Conservation (phyloP, 176 grass and related monocot genomes). For the Sorghum bicolor region Sorghum_bicolor_NCBIv3 NC_012878.2:36080001-36080500, state of each 20-base stretch:
- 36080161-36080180: not conserved
- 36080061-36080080: not conserved
- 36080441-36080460: not conserved
- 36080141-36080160: not conserved
- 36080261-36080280: not conserved
- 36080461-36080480: not conserved
- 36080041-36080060: not conserved
- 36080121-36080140: not conserved
- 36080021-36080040: not conserved
- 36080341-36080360: not conserved
- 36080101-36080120: conserved; percentile 5
- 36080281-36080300: not conserved
- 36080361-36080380: not conserved
- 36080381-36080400: not conserved
- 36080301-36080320: not conserved
- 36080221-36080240: not conserved
- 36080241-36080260: not conserved
- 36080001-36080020: not conserved
- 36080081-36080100: not conserved
- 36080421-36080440: not conserved
- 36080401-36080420: not conserved
- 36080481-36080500: not conserved
- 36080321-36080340: not conserved
- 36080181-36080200: not conserved
- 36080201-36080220: not conserved